A percentile compares a stretch with the other conserved stretches of the same genome.
Evolutionary conservation across 768 basidiomycete genomes (phyloP).

Genomic region (Termitomyces sp.): DNA sequence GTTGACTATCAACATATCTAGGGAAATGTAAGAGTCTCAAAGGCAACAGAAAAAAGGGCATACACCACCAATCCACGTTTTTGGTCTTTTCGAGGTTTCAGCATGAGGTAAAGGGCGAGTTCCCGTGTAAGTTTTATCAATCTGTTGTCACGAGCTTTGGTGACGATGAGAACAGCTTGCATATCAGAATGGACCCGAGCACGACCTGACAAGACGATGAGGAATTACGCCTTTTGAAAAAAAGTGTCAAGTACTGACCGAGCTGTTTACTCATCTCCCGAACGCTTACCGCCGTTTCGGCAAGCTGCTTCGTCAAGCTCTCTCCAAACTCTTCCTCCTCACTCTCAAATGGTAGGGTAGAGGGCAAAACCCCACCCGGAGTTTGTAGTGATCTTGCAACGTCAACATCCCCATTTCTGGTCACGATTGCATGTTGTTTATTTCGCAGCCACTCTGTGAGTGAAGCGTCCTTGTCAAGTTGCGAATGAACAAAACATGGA

Average conservation of each 20-base stretch:
- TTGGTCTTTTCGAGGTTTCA: conserved; percentile 60
- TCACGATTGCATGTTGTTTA: conserved; percentile 28
- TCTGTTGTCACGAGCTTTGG: conserved; percentile 95
- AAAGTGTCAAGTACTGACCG: conserved; percentile 43
- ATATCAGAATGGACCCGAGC: conserved; percentile 89
- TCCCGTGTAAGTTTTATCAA: conserved; percentile 93
- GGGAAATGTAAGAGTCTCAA: not conserved
- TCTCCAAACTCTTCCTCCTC: conserved; percentile 60
- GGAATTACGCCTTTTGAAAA: not conserved
- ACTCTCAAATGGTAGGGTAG: conserved; percentile 20
- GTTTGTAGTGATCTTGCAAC: conserved; percentile 45
- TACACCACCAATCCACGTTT: conserved; percentile 85
- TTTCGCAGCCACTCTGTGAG: conserved; percentile 67
- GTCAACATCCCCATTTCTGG: conserved; percentile 35
- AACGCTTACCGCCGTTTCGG: conserved; percentile 95
- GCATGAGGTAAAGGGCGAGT: conserved; percentile 93
- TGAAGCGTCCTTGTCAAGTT: conserved; percentile 78
- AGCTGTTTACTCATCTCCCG: conserved; percentile 99
- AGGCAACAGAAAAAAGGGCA: conserved; percentile 13
- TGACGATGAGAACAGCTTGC: conserved; percentile 90
- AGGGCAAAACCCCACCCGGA: conserved; percentile 6
- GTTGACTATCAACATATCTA: conserved; percentile 93
- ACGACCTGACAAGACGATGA: conserved; percentile 51
- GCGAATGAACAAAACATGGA: conserved; percentile 91
- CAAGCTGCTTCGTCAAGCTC: conserved; percentile 86